Conservation (phyloP, 2,329 filamentous ascomycete genomes). For the Thelonectria olida region DNA sequence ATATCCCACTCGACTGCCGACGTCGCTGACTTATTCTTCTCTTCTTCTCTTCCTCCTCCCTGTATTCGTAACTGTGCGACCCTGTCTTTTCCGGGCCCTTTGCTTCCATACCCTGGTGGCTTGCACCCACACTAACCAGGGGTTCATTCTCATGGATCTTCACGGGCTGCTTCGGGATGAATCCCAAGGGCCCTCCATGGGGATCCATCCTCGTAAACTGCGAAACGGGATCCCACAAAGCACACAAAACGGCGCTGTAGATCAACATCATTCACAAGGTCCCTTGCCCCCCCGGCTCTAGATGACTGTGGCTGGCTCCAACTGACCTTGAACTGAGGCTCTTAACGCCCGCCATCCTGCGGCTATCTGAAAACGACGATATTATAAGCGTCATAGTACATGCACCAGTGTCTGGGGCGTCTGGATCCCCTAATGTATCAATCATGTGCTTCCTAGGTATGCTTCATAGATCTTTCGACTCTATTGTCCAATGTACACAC, state of each 20-base stretch:
- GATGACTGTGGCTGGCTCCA: not conserved
- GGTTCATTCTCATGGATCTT: not conserved
- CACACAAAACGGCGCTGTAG: not conserved
- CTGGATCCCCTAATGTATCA: not conserved
- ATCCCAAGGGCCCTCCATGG: not conserved
- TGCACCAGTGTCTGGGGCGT: slow-evolving; percentile 2
- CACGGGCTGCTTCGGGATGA: not conserved
- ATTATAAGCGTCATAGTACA: slow-evolving; percentile 3
- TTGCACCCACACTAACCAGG: not conserved
- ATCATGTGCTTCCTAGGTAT: not conserved
- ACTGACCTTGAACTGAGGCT: not conserved
- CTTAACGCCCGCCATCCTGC: slow-evolving; percentile 13
- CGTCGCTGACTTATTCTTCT: not conserved
- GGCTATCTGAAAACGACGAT: not conserved
- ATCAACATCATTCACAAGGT: slow-evolving; percentile 5
- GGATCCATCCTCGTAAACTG: not conserved
- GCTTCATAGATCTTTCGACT: slow-evolving; percentile 17
- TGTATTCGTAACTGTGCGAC: no score
- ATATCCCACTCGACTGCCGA: slow-evolving; percentile 14
- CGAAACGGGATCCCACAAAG: slow-evolving; percentile 9
- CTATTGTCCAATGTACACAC: slow-evolving; percentile 17
- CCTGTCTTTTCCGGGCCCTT: not conserved
- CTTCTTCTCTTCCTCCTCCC: not conserved
- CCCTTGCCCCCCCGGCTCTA: not conserved
- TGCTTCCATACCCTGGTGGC: not conserved